phyloP scores from a whole-genome alignment of 164 flowering plant species.

The Berberis thunbergii region DNA sequence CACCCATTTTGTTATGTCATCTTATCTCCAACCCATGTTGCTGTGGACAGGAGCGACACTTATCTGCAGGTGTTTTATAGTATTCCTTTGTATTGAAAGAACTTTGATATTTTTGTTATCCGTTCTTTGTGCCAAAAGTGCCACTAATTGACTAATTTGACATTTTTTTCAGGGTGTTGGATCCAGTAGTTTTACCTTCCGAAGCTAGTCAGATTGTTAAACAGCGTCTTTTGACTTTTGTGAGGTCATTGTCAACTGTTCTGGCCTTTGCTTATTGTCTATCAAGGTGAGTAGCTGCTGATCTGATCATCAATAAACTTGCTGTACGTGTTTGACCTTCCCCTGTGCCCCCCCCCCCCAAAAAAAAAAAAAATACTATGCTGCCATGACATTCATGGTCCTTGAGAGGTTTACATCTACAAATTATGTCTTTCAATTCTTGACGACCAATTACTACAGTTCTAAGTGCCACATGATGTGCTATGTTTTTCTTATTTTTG shows the following conservation, averaged over 20 bases:
- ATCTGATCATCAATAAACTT: not conserved
- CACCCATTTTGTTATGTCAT: slow-evolving; percentile 48
- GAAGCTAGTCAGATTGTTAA: slow-evolving; percentile 82
- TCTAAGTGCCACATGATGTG: not conserved
- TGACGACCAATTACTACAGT: no score
- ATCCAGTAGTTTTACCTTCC: slow-evolving; percentile 71
- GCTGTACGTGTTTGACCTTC: no score
- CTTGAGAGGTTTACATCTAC: no score
- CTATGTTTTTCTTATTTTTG: slow-evolving; percentile 3
- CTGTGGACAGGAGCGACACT: slow-evolving; percentile 83
- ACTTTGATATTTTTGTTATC: no score
- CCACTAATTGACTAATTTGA: slow-evolving; percentile 6
- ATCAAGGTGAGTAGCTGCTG: slow-evolving; percentile 48
- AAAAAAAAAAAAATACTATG: no score
- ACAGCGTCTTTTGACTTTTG: slow-evolving; percentile 67
- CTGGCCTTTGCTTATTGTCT: slow-evolving; percentile 81
- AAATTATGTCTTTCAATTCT: no score
- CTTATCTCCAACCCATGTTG: slow-evolving; percentile 75
- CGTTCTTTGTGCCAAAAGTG: not conserved
- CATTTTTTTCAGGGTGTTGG: slow-evolving; percentile 55
- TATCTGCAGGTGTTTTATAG: slow-evolving; percentile 60
- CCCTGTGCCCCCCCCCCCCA: no score
- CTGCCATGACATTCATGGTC: no score
- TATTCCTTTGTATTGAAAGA: not conserved
- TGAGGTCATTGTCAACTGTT: slow-evolving; percentile 83